Conservation (phyloP, 2,329 filamentous ascomycete species). For the Dactylellina sp. region DNA sequence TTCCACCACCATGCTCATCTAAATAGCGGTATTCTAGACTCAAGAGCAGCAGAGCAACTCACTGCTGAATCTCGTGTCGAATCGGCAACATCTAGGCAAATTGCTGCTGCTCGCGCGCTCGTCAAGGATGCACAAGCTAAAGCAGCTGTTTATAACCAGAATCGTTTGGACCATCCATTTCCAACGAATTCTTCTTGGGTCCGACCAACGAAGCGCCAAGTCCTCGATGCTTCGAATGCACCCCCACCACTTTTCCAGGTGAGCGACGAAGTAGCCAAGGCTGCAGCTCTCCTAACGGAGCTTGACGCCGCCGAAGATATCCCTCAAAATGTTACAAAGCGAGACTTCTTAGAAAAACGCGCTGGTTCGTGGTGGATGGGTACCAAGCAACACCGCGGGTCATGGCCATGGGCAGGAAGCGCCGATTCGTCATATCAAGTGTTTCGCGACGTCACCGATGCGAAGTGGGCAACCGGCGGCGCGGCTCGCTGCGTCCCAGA, state of each 20-base stretch:
- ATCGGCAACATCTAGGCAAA: too few relatives aligned
- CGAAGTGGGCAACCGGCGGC: conserved; percentile 21
- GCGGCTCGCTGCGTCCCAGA: conserved; percentile 66
- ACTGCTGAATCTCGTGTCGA: too few relatives aligned
- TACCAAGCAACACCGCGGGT: conserved; percentile 23
- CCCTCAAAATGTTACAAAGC: neutral
- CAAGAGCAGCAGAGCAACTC: too few relatives aligned
- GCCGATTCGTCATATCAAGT: conserved; percentile 5
- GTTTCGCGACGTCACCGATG: conserved; percentile 26
- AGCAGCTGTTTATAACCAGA: too few relatives aligned
- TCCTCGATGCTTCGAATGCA: too few relatives aligned
- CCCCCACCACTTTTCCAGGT: conserved; percentile 15
- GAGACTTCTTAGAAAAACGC: neutral
- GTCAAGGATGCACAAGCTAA: too few relatives aligned
- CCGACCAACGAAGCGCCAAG: too few relatives aligned
- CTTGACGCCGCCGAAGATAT: neutral
- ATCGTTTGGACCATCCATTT: too few relatives aligned
- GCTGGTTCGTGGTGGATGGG: conserved; percentile 41
- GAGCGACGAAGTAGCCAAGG: conserved; percentile 9
- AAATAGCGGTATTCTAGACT: too few relatives aligned
- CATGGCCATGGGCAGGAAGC: conserved; percentile 19
- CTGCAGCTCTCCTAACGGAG: conserved; percentile 15
- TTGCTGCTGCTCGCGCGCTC: too few relatives aligned
- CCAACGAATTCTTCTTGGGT: too few relatives aligned
- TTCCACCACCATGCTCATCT: too few relatives aligned